A percentile compares a stretch with the other conserved stretches of the same genome.
Conservation (phyloP, 140 eudicot genomes). For the Oenanthe javanica region DNA sequence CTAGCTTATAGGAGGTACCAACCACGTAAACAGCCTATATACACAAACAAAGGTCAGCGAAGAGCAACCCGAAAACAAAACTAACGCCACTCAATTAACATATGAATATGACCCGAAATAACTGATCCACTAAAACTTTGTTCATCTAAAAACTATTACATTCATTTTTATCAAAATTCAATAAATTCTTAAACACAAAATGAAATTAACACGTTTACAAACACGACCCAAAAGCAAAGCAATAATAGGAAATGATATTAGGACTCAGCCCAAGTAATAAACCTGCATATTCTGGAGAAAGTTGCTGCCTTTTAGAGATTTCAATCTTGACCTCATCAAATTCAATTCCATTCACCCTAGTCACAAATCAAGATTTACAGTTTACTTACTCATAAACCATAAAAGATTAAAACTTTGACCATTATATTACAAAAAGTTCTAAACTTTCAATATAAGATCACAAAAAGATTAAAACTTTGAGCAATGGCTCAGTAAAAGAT, state of each 20-base stretch:
- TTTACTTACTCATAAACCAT: neutral
- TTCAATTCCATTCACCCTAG: slow-evolving; percentile 63
- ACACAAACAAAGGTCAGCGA: neutral
- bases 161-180: neutral
- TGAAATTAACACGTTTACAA: neutral
- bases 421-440: neutral
- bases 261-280: neutral
- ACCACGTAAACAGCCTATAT: neutral
- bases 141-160: neutral
- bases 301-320: slow-evolving; percentile 37
- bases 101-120: neutral
- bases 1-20: neutral
- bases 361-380: slow-evolving; percentile 5
- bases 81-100: neutral
- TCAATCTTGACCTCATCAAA: slow-evolving; percentile 59
- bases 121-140: neutral
- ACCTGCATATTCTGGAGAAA: slow-evolving; percentile 62
- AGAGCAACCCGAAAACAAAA: neutral
- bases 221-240: neutral
- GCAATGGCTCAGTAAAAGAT: neutral
- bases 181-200: neutral
- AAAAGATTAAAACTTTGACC: neutral
- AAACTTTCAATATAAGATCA: neutral
- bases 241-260: neutral
- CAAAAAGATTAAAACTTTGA: neutral